Base-by-base conservation (phyloP, 202 grass and related monocot genomes). In the Panicum virgatum region DNA sequence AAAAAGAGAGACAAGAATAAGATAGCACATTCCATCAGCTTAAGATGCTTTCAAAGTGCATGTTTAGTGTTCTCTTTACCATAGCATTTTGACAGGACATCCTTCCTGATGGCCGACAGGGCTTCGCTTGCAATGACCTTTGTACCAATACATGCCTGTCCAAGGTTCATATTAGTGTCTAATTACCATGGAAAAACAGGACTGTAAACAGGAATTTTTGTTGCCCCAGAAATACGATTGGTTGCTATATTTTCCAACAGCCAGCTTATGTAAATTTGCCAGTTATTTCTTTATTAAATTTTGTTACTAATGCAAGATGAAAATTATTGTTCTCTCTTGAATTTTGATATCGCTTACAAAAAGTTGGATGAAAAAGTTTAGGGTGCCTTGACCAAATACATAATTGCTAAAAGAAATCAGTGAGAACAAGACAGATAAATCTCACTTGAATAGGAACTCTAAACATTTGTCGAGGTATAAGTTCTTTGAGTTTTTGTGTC, bases 381-480 rank as follows among this genome's bases (percentile, higher is more conserved):
- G 34, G 50, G 3, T 59, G 1, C 62, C 25, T 60, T 75, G 26
- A 69, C 9, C 20, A 32, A 25, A 81, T 14, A 66, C 19, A n/a
- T n/a, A 77, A 59, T 66, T 50, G 37, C 15, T 58, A 58, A 73
- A 66, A 74, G 30, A 82, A 89, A 82, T 60, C 6, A 26, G 10
- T 47, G 72, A 69, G 72, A 87, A 83, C 7, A 73, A 89, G 43
- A 84, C 3, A 77, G 14, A 54, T 72, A 69, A 60, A 82, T 69
- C 84, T 79, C 79, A 98, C 95, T 83, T 98, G 95, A 74, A 98
- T 98, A 76, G 95, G 95, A 75, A 98, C 80, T 90, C 82, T 98
- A 85, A 98, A 98, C 95, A 98, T 91, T 76, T 98, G 95, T 70
- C 95, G 88, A 75, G 95, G 95, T 88, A 98, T 98, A 63, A 98